A percentile compares a stretch with the other conserved stretches of the same genome.
phyloP scores from a whole-genome alignment of 192 early-diverging fungal species.

The Funneliformis mosseae region DNA sequence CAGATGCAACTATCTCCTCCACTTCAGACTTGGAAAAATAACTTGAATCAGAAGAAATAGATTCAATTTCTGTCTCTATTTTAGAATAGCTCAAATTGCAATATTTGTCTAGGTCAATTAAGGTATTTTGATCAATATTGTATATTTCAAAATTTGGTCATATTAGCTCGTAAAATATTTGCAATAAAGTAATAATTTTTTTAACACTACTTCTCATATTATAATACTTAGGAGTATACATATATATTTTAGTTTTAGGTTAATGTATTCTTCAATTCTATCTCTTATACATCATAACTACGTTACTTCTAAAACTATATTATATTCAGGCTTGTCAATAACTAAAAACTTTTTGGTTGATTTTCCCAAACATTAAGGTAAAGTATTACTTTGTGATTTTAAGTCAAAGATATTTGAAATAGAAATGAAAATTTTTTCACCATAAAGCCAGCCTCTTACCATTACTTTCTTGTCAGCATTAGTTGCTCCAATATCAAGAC shows the following conservation, averaged over 20 bases:
- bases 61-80: too few relatives aligned
- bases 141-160: too few relatives aligned
- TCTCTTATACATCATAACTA: conserved; percentile 4
- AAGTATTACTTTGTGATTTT: not conserved
- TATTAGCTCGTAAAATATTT: too few relatives aligned
- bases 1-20: too few relatives aligned
- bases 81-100: too few relatives aligned
- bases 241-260: conserved; percentile 10
- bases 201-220: too few relatives aligned
- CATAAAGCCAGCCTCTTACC: conserved; percentile 10
- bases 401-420: conserved; percentile 19
- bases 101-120: too few relatives aligned
- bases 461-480: conserved; percentile 29
- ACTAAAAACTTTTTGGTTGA: not conserved
- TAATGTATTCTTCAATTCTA: conserved; percentile 11
- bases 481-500: conserved; percentile 21
- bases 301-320: conserved; percentile 22
- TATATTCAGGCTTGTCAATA: conserved; percentile 25
- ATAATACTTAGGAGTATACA: too few relatives aligned
- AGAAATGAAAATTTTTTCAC: conserved; percentile 22
- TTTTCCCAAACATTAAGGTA: conserved; percentile 8
- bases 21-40: too few relatives aligned
- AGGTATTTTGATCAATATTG: too few relatives aligned
- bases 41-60: too few relatives aligned
- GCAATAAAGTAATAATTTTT: too few relatives aligned